phyloP scores from a whole-genome alignment of 1,284 basidiomycete genomes.

The Leccinum pachyderme region DNA sequence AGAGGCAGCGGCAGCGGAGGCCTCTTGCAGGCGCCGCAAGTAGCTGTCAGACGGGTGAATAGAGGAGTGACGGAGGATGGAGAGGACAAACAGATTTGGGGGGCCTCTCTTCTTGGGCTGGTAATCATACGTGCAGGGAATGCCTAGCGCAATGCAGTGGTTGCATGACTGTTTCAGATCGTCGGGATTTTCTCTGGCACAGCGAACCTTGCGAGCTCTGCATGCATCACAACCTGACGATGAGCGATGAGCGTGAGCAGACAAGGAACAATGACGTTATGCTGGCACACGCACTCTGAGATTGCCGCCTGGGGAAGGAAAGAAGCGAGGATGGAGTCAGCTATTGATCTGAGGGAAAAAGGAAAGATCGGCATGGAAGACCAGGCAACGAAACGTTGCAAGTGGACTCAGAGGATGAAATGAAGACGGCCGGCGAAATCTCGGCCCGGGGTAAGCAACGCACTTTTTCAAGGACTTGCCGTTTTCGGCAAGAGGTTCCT shows the following conservation, averaged over 20 bases:
- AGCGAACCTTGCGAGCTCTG: slow-evolving; percentile 78
- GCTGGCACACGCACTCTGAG: slow-evolving; percentile 56
- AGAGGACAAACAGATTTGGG: slow-evolving; percentile 71
- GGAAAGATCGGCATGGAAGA: slow-evolving; percentile 27
- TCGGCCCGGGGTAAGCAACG: slow-evolving; percentile 35
- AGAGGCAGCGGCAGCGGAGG: slow-evolving; percentile 63
- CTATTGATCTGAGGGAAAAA: slow-evolving; percentile 13
- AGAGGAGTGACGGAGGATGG: not conserved
- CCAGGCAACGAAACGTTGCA: slow-evolving; percentile 17
- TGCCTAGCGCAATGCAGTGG: slow-evolving; percentile 78
- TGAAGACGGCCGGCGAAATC: slow-evolving; percentile 36
- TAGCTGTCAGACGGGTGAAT: slow-evolving; percentile 46
- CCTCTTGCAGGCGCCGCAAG: slow-evolving; percentile 75
- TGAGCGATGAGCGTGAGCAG: slow-evolving; percentile 10
- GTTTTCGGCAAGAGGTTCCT: slow-evolving; percentile 57
- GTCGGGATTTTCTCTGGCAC: slow-evolving; percentile 73
- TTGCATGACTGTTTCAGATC: slow-evolving; percentile 76
- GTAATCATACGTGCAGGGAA: slow-evolving; percentile 87
- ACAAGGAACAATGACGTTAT: slow-evolving; percentile 10
- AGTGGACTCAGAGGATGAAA: slow-evolving; percentile 22
- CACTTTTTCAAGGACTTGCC: slow-evolving; percentile 72
- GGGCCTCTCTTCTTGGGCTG: slow-evolving; percentile 90
- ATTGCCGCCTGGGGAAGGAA: slow-evolving; percentile 62
- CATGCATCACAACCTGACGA: slow-evolving; percentile 77
- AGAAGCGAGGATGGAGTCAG: slow-evolving; percentile 18